Conservation (phyloP, 805 yeast genomes). For the Priceomyces haplophilus region DNA sequence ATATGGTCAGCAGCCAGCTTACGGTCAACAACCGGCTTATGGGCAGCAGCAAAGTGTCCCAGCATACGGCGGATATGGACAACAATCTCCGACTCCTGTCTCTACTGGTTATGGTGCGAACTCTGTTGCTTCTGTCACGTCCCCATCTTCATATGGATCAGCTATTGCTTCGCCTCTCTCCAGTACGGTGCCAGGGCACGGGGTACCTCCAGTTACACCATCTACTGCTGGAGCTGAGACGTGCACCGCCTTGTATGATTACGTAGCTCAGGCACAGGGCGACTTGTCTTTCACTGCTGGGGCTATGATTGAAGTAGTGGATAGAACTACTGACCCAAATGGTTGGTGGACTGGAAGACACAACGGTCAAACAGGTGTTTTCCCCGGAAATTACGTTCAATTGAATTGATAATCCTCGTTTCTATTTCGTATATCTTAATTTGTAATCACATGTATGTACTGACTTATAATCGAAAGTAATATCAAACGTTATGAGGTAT, state of each 20-base stretch:
- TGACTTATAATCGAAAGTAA: not conserved
- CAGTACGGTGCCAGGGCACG: conserved; percentile 28
- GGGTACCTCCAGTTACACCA: conserved; percentile 21
- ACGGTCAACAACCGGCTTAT: conserved; percentile 33
- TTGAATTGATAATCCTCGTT: conserved; percentile 34
- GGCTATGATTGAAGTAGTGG: conserved; percentile 75
- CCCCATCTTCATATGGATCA: conserved; percentile 25
- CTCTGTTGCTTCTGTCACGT: conserved; percentile 12
- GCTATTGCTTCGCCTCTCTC: conserved; percentile 17
- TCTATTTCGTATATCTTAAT: no score
- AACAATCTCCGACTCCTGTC: conserved; percentile 13
- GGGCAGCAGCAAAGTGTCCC: conserved; percentile 19
- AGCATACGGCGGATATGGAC: conserved; percentile 9
- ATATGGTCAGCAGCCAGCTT: conserved; percentile 15
- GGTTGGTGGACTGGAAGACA: conserved; percentile 98
- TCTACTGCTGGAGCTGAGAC: conserved; percentile 47
- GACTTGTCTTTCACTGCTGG: conserved; percentile 89
- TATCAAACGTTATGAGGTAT: no score
- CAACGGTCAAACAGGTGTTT: conserved; percentile 84
- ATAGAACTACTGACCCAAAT: conserved; percentile 76
- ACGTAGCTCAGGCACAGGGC: conserved; percentile 89
- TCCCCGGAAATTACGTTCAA: conserved; percentile 96
- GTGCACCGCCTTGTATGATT: conserved; percentile 90
- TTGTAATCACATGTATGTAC: no score
- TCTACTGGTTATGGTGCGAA: conserved; percentile 16